These are phyloP conservation scores for Saccharum spontaneum DNA, from an alignment of 176 grass and related monocot species.

Conservation along the genomic window DNA sequence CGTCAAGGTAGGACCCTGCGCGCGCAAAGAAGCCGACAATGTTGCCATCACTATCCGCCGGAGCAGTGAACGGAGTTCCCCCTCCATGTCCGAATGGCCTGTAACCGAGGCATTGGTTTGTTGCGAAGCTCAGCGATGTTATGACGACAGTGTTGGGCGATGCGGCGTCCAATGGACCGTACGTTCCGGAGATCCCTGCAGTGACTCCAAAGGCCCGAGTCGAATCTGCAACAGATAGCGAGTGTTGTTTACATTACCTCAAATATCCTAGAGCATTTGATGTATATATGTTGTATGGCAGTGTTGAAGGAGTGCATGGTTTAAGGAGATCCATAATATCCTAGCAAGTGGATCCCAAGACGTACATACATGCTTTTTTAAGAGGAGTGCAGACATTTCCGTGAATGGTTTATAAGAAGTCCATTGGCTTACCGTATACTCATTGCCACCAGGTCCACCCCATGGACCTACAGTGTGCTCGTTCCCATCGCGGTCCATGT, in stretches of 20 bases:
- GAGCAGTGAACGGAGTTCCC: background rate
- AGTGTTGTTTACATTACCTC: no score
- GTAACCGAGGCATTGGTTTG: background rate
- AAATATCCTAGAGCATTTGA: no score
- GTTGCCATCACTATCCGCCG: background rate
- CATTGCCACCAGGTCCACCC: background rate
- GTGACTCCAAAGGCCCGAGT: background rate
- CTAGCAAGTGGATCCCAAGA: no score
- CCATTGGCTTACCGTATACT: background rate
- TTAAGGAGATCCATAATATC: no score
- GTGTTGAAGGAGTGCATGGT: no score
- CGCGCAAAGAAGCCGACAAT: background rate
- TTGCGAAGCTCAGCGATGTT: background rate
- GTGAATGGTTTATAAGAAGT: no score
- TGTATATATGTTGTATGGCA: no score
- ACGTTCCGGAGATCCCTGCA: background rate
- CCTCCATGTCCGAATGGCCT: background rate
- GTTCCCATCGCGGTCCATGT: background rate
- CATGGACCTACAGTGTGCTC: background rate
- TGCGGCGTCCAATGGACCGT: background rate
- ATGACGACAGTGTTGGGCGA: background rate
- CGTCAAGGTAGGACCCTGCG: background rate
- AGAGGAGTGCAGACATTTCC: no score
- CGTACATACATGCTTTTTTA: no score
- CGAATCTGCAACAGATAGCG: background rate